Conservation (phyloP, 306 rosid genomes). For the Quercus alba region DNA sequence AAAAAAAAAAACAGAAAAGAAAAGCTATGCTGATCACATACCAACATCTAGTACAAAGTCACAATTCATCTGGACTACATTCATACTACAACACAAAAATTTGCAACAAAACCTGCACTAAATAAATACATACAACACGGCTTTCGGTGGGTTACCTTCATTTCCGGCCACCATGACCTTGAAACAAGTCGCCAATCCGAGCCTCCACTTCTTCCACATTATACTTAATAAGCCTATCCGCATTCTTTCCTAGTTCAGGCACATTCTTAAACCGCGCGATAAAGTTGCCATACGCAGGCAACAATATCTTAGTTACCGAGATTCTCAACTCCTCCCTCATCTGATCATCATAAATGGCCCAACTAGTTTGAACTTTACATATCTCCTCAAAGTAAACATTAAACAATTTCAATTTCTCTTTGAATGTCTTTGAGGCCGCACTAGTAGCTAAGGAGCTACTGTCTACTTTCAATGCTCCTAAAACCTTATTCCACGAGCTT, state of each 20-base stretch:
- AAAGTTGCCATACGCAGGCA: conserved; percentile 73
- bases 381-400: conserved; percentile 62
- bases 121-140: conserved; percentile 35
- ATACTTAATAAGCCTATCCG: conserved; percentile 57
- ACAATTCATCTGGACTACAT: conserved; percentile 22
- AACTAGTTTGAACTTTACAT: conserved; percentile 62
- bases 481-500: conserved; percentile 73
- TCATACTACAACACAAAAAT: conserved; percentile 22
- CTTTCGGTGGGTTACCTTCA: conserved; percentile 29
- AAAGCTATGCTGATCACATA: conserved; percentile 1
- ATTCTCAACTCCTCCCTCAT: conserved; percentile 68
- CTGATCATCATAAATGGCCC: conserved; percentile 72
- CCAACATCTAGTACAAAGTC: conserved; percentile 22
- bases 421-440: conserved; percentile 52
- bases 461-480: conserved; percentile 60
- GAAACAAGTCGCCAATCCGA: conserved; percentile 53
- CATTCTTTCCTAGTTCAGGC: conserved; percentile 56
- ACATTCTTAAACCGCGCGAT: conserved; percentile 51
- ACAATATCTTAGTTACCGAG: conserved; percentile 49
- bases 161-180: conserved; percentile 56
- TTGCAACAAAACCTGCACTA: conserved; percentile 28
- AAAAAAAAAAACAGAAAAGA: neutral
- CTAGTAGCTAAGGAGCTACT: conserved; percentile 46
- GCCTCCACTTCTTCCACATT: conserved; percentile 53
- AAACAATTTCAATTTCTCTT: conserved; percentile 70